Percentiles rank a stretch among this genome's conserved stretches.
Evolutionary conservation across 768 basidiomycete species (phyloP).

Genomic region (Lactarius indigo): DNA sequence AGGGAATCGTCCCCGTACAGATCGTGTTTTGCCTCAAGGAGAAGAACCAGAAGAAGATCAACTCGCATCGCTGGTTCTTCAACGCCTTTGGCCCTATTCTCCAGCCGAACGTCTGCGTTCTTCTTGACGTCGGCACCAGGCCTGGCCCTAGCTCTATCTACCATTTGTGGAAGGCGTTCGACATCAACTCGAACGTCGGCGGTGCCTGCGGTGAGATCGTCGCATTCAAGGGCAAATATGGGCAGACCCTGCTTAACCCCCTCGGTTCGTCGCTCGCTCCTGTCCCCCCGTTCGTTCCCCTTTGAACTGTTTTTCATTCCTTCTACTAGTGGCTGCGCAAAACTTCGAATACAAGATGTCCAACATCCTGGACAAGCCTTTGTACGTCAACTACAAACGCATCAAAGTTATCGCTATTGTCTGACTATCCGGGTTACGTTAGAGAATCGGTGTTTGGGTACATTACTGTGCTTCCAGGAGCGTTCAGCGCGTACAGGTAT

Average conservation of each 20-base stretch:
- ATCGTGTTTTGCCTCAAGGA: conserved; percentile 91
- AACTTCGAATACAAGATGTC: conserved; percentile 96
- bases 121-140: conserved; percentile 84
- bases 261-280: conserved; percentile 35
- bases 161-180: conserved; percentile 93
- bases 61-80: conserved; percentile 94
- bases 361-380: conserved; percentile 88
- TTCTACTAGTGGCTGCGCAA: conserved; percentile 69
- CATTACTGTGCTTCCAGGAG: conserved; percentile 90
- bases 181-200: conserved; percentile 85
- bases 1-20: conserved; percentile 84
- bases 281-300: background rate
- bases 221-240: conserved; percentile 82
- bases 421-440: background rate
- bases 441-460: conserved; percentile 87
- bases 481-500: conserved; percentile 89
- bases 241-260: conserved; percentile 76
- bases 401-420: background rate
- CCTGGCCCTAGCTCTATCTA: conserved; percentile 88
- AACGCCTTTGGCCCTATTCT: conserved; percentile 80
- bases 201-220: conserved; percentile 98
- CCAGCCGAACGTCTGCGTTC: conserved; percentile 88
- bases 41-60: conserved; percentile 95
- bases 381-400: conserved; percentile 36
- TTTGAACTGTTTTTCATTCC: background rate